Base-by-base conservation (phyloP, 805 yeast genomes). In the Candida succiphila region DNA sequence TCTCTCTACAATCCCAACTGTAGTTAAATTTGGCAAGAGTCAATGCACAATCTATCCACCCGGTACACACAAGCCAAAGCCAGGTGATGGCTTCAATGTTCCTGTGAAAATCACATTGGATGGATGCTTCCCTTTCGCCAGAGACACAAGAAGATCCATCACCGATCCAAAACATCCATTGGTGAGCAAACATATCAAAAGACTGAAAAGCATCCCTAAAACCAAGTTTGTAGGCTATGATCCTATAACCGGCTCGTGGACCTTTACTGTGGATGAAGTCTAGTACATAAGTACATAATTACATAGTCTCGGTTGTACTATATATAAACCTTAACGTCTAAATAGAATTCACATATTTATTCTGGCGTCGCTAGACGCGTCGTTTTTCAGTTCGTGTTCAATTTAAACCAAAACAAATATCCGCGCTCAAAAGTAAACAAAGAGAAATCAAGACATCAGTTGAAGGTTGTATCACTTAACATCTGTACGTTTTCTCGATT, bases 11-110 rank as follows among this genome's bases (percentile, higher is more conserved):
- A 69, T 85, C 29, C 87, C 86, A 17, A 72, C 69, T 17, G 45
- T 83, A 14, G 69, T 89, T 27, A 60, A 67, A 2, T 75, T 92
- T 45, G 69, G 67, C 22, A 62, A 69, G 22, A 74, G 72, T 44
- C 60, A 73, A 12, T 77, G 83, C 53, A 61, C 71, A 2, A 69
- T 86, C 2, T 89, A 87, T 56, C 94, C 95, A 1, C 78, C 79
- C 35, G 72, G 69, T 16, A 58, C 63, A 7, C 54, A 54, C 16
- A 72, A 67, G 43, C 94, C 95, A 9, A 57, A 62, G 29, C 49
- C 54, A 20, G 95, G 95, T 5, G 83, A 83, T 45, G 97, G 95
- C 0, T 65, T 92, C 39, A 89, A 89, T 49, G 67, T 83, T 22
- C 78, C 81, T 5, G 82, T 83, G 7, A 69, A 69, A 39, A 72